Percentiles rank a stretch among this genome's conserved stretches.
These are phyloP conservation scores for Trichoderma pleuroti DNA, from an alignment of 2,329 filamentous ascomycete genomes.

Conservation along the genomic window DNA sequence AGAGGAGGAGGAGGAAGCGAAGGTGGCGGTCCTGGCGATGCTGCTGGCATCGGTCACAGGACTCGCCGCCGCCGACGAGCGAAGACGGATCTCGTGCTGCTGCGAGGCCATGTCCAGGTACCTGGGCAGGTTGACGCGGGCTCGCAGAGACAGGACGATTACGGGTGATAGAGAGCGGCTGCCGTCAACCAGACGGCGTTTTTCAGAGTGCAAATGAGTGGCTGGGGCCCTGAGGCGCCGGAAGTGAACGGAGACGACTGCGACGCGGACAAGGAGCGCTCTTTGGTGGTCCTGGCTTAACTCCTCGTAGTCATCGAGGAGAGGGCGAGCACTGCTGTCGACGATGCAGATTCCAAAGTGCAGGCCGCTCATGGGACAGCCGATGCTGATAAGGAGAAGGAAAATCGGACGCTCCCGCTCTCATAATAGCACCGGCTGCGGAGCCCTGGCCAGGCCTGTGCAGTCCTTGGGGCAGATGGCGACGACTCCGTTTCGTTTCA, in stretches of 20 bases:
- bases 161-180: constrained; percentile 26
- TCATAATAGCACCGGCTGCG: constrained; percentile 21
- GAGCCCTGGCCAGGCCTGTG: constrained; percentile 5
- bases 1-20: constrained; percentile 23
- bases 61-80: constrained; percentile 37
- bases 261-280: constrained; percentile 44
- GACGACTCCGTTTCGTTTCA: constrained; percentile 20
- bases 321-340: constrained; percentile 44
- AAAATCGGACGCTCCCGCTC: constrained; percentile 21
- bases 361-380: constrained; percentile 45
- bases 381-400: constrained; percentile 23
- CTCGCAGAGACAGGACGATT: background rate
- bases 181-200: constrained; percentile 34
- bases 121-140: constrained; percentile 26
- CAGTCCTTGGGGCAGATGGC: constrained; percentile 14
- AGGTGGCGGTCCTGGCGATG: constrained; percentile 27
- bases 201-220: constrained; percentile 38
- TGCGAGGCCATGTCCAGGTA: constrained; percentile 34
- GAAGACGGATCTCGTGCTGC: constrained; percentile 36
- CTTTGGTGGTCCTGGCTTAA: constrained; percentile 39
- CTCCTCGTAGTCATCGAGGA: constrained; percentile 44
- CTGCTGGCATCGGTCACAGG: constrained; percentile 26
- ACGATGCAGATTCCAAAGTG: constrained; percentile 46
- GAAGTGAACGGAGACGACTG: constrained; percentile 38
- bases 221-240: constrained; percentile 37